A percentile compares a stretch with the other conserved stretches of the same genome.
Conservation (phyloP, 495 filamentous ascomycete genomes). For the Mycothermus thermophilus region DNA sequence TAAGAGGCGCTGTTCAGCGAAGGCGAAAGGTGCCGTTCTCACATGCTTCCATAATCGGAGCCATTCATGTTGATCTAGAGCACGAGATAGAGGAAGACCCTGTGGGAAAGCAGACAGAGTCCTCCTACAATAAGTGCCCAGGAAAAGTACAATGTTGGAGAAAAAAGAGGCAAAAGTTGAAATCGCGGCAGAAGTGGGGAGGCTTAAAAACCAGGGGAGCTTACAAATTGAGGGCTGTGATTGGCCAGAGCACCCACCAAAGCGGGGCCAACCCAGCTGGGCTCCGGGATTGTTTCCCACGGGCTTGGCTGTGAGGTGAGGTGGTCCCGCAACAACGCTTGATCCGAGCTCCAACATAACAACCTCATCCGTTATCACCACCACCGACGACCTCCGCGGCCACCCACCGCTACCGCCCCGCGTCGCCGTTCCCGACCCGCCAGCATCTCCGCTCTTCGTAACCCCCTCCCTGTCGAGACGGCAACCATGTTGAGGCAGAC, state of each 20-base stretch:
- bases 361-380: conserved; percentile 5
- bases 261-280: too few species aligned
- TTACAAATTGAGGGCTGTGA: conserved; percentile 15
- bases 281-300: too few species aligned
- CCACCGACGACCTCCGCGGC: conserved; percentile 7
- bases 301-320: too few species aligned
- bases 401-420: conserved; percentile 4
- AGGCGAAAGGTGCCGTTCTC: conserved; percentile 29
- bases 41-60: conserved; percentile 49
- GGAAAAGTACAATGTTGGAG: conserved; percentile 39
- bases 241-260: conserved; percentile 17
- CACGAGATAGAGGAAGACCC: conserved; percentile 50
- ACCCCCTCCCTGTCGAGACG: conserved; percentile 33
- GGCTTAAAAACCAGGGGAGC: conserved; percentile 11
- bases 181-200: conserved; percentile 8
- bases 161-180: conserved; percentile 22
- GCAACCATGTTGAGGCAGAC: conserved; percentile 76
- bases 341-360: conserved; percentile 1
- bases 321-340: too few species aligned
- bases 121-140: conserved; percentile 85
- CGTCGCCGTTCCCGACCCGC: neutral
- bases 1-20: conserved; percentile 43
- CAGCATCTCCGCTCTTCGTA: conserved; percentile 16
- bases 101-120: conserved; percentile 23
- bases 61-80: conserved; percentile 38